A percentile compares a stretch with the other conserved stretches of the same genome.
Conservation (phyloP, 352 stramenopile genomes). For the Globisporangium emineosum region DNA sequence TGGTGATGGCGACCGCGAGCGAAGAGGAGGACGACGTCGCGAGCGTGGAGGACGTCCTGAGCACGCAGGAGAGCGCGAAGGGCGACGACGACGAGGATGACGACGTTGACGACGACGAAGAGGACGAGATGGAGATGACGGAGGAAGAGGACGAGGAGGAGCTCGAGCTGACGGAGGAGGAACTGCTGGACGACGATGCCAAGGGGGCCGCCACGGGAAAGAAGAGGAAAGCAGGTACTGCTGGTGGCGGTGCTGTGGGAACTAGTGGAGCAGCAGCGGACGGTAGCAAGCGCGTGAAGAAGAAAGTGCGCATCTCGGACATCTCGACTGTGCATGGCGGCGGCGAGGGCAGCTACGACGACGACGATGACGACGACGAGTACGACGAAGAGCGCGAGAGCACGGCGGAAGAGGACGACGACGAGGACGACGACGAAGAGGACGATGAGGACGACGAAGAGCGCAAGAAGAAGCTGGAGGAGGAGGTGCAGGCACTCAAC, state of each 20-base stretch:
- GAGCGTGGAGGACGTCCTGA: slow-evolving; percentile 17
- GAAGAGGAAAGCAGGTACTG: neutral
- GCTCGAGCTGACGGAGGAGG: slow-evolving; percentile 20
- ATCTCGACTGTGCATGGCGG: slow-evolving; percentile 21
- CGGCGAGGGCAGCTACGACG: slow-evolving; percentile 18
- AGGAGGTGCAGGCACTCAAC: slow-evolving; percentile 26
- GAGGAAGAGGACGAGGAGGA: slow-evolving; percentile 49
- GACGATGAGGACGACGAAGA: slow-evolving; percentile 34
- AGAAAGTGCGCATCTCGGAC: slow-evolving; percentile 25
- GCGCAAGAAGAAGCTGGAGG: slow-evolving; percentile 45
- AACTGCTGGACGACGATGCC: slow-evolving; percentile 17
- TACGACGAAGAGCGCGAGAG: slow-evolving; percentile 19
- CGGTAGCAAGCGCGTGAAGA: slow-evolving; percentile 12
- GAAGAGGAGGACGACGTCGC: slow-evolving; percentile 16
- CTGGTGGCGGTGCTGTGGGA: neutral
- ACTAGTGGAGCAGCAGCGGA: neutral
- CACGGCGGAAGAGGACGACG: slow-evolving; percentile 24
- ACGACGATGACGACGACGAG: slow-evolving; percentile 25
- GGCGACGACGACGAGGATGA: slow-evolving; percentile 32
- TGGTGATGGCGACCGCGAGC: neutral
- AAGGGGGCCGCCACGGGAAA: neutral
- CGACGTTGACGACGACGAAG: slow-evolving; percentile 39
- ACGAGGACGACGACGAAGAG: slow-evolving; percentile 48
- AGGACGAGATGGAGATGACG: slow-evolving; percentile 22
- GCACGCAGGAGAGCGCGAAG: slow-evolving; percentile 27